Percentiles rank a stretch among this genome's conserved stretches.
phyloP scores from a whole-genome alignment of 495 filamentous ascomycete genomes.

The Chlorociboria aeruginascens region DNA sequence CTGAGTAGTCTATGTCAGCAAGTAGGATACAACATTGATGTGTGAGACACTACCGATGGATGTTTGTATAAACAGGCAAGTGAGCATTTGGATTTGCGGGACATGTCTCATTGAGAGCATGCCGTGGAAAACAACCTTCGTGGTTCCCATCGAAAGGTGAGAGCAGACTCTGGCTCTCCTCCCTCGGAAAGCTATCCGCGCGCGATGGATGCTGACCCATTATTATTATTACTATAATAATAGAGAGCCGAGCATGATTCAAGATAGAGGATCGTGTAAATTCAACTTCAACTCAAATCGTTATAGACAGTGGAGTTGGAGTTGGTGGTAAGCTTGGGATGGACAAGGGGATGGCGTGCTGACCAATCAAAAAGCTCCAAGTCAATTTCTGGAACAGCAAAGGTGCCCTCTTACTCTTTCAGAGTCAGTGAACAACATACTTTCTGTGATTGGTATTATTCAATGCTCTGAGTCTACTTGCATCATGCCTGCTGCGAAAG shows the following conservation, averaged over 20 bases:
- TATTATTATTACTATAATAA: no score
- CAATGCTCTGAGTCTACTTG: not conserved
- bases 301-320: no score
- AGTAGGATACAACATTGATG: not conserved
- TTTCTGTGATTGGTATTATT: no score
- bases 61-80: constrained; percentile 33
- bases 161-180: constrained; percentile 4
- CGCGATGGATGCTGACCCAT: constrained; percentile 11
- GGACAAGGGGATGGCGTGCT: no score
- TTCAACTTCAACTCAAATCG: no score
- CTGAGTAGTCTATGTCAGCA: not conserved
- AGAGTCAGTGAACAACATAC: no score
- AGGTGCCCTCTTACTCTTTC: no score
- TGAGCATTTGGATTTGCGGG: constrained; percentile 14
- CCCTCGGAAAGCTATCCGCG: not conserved
- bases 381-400: no score
- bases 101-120: constrained; percentile 13
- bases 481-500: not conserved
- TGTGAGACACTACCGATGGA: constrained; percentile 26
- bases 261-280: no score
- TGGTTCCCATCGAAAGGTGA: not conserved
- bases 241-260: no score
- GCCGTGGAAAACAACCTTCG: constrained; percentile 18
- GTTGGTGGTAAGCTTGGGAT: no score
- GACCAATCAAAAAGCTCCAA: no score